Evolutionary conservation across 2,329 filamentous ascomycete genomes (phyloP), one percentile per base, ranked within the genome.

Genomic region (Colletotrichum musae): DNA sequence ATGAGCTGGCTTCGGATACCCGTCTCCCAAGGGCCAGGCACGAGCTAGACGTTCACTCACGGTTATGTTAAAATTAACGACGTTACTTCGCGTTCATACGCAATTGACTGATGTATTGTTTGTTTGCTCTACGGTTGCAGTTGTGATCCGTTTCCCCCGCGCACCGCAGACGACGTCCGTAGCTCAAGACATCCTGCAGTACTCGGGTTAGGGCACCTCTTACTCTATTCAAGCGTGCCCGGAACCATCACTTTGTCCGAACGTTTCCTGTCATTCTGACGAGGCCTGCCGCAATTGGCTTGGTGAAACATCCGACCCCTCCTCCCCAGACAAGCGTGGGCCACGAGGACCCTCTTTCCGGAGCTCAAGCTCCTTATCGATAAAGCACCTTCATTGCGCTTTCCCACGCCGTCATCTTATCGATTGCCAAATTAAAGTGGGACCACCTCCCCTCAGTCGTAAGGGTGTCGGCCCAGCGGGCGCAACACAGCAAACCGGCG

Each of bases 301-400:
- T 13, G 32, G 56, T 70, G 67, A 70, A 70, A 70, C 67, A 56
- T 24, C 45, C 51, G 21, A 70, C 67, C 67, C 67, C 67, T 70
- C 66, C 56, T 59, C 60, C 57, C 62, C 56, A 61, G 51, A 61
- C 62, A 60, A 47, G 50, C 26, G 16, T 15, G 48, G 45, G 45
- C 41, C 47, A 60, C 41, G 21, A 54, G 60, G 24, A 50, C 16
- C 43, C 13, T 43, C 32, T 36, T 36, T 36, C 32, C 9, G 52
- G 36, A 64, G 39, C 53, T 51, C 36, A 28, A 58, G 59, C 59
- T 58, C 16, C 41, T 56, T 69, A 69, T 69, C 67, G 67, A 70
- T 70, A 70, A 61, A 50, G 48, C 39, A 53, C 24, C 2, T 10
- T 24, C n/a, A 18, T 7, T 18, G 10, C 43, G 12, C 13, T 5